Conservation (phyloP, 2,329 filamentous ascomycete species). For the Colletotrichum scovillei region DNA sequence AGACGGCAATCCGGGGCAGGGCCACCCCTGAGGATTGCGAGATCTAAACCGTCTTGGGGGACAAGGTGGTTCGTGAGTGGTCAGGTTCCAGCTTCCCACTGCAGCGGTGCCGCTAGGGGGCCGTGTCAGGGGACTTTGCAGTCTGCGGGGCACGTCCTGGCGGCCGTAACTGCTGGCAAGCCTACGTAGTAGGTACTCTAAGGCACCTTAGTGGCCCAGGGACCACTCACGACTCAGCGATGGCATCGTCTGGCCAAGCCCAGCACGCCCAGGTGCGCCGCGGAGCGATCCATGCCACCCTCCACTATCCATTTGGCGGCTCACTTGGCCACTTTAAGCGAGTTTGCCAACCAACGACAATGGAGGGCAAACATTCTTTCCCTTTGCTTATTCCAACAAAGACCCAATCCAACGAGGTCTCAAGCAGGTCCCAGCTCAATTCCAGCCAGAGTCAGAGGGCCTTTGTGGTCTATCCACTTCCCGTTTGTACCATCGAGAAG, state of each 20-base stretch:
- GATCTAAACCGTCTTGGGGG: neutral
- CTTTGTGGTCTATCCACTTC: neutral
- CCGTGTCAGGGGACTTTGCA: slow-evolving; percentile 8
- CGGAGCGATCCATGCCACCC: slow-evolving; percentile 26
- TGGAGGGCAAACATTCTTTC: slow-evolving; percentile 19
- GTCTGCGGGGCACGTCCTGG: neutral
- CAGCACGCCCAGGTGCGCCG: slow-evolving; percentile 15
- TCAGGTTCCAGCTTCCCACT: slow-evolving; percentile 25
- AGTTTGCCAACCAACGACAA: slow-evolving; percentile 27
- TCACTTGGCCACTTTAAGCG: slow-evolving; percentile 18
- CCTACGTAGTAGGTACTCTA: no score
- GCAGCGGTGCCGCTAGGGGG: slow-evolving; percentile 12
- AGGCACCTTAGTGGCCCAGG: no score
- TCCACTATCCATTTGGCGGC: slow-evolving; percentile 18
- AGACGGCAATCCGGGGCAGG: slow-evolving; percentile 22
- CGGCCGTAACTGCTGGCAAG: neutral
- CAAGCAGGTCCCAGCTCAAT: neutral
- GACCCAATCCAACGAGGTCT: neutral
- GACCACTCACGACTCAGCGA: slow-evolving; percentile 26
- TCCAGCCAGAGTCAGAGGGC: neutral
- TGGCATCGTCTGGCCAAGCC: slow-evolving; percentile 26
- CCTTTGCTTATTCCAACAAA: slow-evolving; percentile 26
- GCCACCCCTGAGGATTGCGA: slow-evolving; percentile 10
- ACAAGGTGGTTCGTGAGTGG: slow-evolving; percentile 7
- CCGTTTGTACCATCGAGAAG: neutral